A percentile compares a stretch with the other conserved stretches of the same genome.
Evolutionary conservation across 2,329 filamentous ascomycete species (phyloP).

Genomic region (Coniochaeta ligniaria): DNA sequence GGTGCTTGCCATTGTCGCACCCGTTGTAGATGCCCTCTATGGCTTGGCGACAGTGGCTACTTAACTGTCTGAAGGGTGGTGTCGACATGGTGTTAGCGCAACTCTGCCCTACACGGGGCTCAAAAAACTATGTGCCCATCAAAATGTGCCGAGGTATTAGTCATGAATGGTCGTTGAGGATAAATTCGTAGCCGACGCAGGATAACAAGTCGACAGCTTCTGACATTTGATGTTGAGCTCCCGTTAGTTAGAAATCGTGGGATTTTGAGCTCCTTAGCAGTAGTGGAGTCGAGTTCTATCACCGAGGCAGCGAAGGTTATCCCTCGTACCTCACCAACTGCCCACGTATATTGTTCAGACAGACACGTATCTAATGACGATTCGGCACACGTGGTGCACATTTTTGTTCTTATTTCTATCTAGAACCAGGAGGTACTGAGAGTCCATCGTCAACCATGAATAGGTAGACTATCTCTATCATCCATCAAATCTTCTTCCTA

Average conservation of each 20-base stretch:
- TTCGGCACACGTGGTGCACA: too few species aligned
- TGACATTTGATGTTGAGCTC: not conserved
- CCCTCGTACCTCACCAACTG: not conserved
- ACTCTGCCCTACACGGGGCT: not conserved
- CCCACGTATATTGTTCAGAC: not conserved
- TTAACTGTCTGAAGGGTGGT: not conserved
- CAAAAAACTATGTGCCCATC: not conserved
- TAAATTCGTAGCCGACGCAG: not conserved
- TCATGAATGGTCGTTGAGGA: not conserved
- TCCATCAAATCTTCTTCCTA: too few species aligned
- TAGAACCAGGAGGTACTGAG: too few species aligned
- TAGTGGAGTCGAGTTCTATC: not conserved
- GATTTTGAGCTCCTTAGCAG: not conserved
- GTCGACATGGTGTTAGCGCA: not conserved
- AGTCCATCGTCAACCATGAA: too few species aligned
- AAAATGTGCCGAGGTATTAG: too few species aligned
- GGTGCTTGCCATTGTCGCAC: conserved; percentile 2
- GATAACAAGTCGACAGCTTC: not conserved
- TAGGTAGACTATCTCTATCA: too few species aligned
- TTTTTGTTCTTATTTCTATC: too few species aligned
- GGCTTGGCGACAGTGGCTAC: conserved; percentile 2
- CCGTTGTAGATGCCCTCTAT: conserved; percentile 10
- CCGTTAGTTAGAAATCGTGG: not conserved
- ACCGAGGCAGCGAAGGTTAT: not conserved
- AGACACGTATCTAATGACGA: too few species aligned